Evolutionary conservation across 495 filamentous ascomycete species (phyloP), one percentile per base, ranked within the genome.

Genomic region (Halenospora varia): DNA sequence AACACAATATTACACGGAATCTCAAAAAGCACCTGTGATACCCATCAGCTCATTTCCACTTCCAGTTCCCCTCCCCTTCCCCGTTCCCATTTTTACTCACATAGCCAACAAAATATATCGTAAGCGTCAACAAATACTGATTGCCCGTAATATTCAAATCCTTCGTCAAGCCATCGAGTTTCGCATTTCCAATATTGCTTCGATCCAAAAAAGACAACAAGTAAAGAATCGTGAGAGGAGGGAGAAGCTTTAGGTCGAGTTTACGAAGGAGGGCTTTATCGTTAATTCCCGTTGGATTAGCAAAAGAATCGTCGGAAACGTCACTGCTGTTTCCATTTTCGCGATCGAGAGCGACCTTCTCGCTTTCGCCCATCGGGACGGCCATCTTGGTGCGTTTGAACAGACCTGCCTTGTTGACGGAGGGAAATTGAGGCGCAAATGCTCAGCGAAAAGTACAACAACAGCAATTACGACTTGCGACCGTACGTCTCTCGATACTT

Each of bases 91-190:
- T 86, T 82, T 48, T 83, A 11, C 89, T 68, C 18, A 89, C 85
- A 66, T 92, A 92, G 46, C 86, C 87, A 48, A 90, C 73, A 67
- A 90, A 92, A 66, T 88, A 90, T 0, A 92, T 67, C 0, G 87
- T 90, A 35, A 90, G 69, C 0, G 86, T 82, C 2, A 83, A 86
- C 0, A 90, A 74, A 56, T 90, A 90, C 59, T 89, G 82, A 60
- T 89, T 80, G 2, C 84, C 86, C 39, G 82, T 84, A 76, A 90
- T 89, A 44, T 82, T 62, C 22, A 90, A 63, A 62, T 88, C 86
- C 23, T 60, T 72, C 0, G 81, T 71, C 47, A 92, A 74, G 20
- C 87, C 87, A 65, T 90, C 87, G 47, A 81, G 71, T 18, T 69
- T 69, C 0, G 77, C 78, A 56, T 80, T 80, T 47, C 77, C 77